Conservation (phyloP, 1,284 basidiomycete species). For the Pholiota adiposa region DNA sequence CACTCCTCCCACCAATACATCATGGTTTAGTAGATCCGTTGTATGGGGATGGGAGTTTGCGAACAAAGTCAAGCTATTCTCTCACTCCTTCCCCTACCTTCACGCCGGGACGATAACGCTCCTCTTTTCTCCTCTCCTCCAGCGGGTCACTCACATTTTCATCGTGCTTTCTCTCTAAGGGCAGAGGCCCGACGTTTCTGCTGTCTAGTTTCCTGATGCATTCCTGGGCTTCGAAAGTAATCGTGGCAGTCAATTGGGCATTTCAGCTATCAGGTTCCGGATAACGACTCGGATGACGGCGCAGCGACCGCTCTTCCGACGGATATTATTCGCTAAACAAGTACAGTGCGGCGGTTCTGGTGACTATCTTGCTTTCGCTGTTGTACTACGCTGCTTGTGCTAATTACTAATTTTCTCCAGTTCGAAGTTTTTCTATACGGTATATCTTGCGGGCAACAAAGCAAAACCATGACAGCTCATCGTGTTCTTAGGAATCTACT, state of each 20-base stretch:
- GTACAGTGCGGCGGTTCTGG: slow-evolving; percentile 29
- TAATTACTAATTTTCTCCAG: slow-evolving; percentile 12
- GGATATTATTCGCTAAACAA: slow-evolving; percentile 26
- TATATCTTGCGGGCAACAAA: slow-evolving; percentile 5
- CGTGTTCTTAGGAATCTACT: slow-evolving; percentile 24
- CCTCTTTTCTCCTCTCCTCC: slow-evolving; percentile 17
- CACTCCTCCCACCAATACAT: slow-evolving; percentile 11
- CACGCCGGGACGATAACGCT: slow-evolving; percentile 23
- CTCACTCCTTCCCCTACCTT: slow-evolving; percentile 24
- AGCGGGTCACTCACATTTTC: slow-evolving; percentile 4
- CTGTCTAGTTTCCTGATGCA: slow-evolving; percentile 22
- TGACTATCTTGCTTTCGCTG: slow-evolving; percentile 6
- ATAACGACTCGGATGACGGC: slow-evolving; percentile 11
- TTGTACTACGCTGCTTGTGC: neutral
- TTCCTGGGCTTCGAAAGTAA: slow-evolving; percentile 13
- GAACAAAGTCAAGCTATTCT: slow-evolving; percentile 21
- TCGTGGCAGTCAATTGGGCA: slow-evolving; percentile 11
- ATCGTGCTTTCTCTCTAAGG: slow-evolving; percentile 9
- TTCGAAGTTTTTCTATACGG: slow-evolving; percentile 30
- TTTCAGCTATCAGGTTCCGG: slow-evolving; percentile 24
- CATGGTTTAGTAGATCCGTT: slow-evolving; percentile 21
- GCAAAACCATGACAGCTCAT: neutral
- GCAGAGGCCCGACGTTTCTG: slow-evolving; percentile 13
- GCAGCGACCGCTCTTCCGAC: slow-evolving; percentile 6
- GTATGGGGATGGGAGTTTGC: slow-evolving; percentile 22